Percentiles rank a stretch among this genome's conserved stretches.
These are phyloP conservation scores for Globisporangium emineosum DNA, from an alignment of 352 stramenopile genomes.

Conservation along the genomic window DNA sequence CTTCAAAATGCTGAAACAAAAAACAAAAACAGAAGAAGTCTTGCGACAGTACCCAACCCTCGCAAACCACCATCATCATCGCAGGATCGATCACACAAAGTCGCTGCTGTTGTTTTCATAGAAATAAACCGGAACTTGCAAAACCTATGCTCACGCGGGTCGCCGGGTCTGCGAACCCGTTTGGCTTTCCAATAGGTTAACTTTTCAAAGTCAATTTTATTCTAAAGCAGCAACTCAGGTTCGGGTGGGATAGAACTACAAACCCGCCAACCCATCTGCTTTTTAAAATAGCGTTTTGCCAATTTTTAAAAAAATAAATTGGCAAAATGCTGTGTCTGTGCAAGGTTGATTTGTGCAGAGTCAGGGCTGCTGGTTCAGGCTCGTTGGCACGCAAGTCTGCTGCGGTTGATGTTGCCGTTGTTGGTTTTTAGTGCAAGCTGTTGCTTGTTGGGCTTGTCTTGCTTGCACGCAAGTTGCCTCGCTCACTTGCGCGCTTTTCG, in stretches of 20 bases:
- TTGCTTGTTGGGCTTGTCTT: background rate
- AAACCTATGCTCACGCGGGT: background rate
- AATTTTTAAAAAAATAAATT: too few relatives aligned
- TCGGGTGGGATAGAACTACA: too few relatives aligned
- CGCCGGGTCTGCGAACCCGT: background rate
- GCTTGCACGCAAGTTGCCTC: background rate
- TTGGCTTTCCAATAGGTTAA: background rate
- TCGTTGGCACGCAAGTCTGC: background rate
- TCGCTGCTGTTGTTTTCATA: background rate
- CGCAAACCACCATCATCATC: background rate
- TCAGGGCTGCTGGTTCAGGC: background rate
- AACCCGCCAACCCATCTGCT: too few relatives aligned
- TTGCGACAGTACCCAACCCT: constrained; percentile 10
- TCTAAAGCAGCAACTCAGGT: too few relatives aligned
- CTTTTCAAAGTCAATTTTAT: too few relatives aligned
- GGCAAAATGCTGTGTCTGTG: too few relatives aligned
- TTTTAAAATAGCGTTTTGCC: too few relatives aligned
- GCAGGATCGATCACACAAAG: background rate
- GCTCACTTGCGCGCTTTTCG: background rate
- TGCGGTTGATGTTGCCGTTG: background rate
- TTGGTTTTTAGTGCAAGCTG: background rate
- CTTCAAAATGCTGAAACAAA: background rate
- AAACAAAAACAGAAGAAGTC: background rate
- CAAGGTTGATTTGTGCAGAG: background rate
- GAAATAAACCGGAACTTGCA: constrained; percentile 3